These are phyloP conservation scores for Chlamydomonas incerta DNA, from an alignment of 139 green algal species.

Conservation along the genomic window DNA sequence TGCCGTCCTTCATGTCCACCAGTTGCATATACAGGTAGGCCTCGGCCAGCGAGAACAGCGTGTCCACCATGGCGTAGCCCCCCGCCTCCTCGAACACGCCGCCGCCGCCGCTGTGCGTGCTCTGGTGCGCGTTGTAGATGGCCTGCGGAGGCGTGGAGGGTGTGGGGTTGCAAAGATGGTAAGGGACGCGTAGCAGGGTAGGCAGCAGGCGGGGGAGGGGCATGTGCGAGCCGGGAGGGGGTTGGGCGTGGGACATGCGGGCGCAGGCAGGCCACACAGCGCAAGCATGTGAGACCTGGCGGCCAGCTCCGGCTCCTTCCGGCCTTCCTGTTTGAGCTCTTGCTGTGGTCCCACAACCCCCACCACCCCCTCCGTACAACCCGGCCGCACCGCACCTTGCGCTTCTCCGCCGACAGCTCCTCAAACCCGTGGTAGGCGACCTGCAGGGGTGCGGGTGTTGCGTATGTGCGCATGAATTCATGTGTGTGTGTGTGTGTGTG, in stretches of 20 bases:
- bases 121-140: conserved; percentile 42
- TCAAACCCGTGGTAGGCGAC: conserved; percentile 95
- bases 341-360: too few species aligned
- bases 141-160: conserved; percentile 35
- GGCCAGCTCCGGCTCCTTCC: too few species aligned
- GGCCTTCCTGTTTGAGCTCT: too few species aligned
- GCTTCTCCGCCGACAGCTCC: conserved; percentile 75
- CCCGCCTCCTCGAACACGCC: conserved; percentile 78
- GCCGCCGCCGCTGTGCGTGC: not conserved
- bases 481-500: too few species aligned
- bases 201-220: not conserved
- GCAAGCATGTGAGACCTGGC: too few species aligned
- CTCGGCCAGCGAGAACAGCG: conserved; percentile 96
- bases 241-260: too few species aligned
- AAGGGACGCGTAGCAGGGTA: not conserved
- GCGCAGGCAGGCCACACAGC: too few species aligned
- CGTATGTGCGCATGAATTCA: too few species aligned
- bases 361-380: too few species aligned
- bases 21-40: conserved; percentile 94
- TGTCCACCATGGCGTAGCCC: conserved; percentile 93
- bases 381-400: conserved; percentile 53
- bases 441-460: conserved; percentile 12
- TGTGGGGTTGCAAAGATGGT: too few species aligned
- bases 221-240: too few species aligned
- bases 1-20: conserved; percentile 74